Evolutionary conservation across 768 basidiomycete species (phyloP).

Genomic region (Lentinula guzmanii): DNA sequence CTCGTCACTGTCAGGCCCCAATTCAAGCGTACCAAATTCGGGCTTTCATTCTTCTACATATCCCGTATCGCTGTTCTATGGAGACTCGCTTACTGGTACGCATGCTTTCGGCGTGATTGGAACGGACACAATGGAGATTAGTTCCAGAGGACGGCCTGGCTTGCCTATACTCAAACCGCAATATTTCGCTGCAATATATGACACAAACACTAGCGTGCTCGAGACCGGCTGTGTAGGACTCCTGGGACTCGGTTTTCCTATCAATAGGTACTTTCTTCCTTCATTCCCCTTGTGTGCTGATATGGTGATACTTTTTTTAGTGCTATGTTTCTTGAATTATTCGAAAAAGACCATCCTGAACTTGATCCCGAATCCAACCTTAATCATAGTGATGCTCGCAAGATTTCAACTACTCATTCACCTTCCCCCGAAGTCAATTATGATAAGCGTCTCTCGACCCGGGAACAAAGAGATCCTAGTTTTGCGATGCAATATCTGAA

Average conservation of each 20-base stretch:
- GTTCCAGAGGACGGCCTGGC: conserved; percentile 38
- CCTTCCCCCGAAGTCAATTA: not conserved
- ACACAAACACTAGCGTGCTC: conserved; percentile 60
- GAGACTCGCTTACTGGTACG: conserved; percentile 68
- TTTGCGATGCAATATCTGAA: conserved; percentile 11
- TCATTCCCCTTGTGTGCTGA: not conserved
- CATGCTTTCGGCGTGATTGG: conserved; percentile 63
- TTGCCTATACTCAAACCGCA: conserved; percentile 23
- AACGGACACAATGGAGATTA: conserved; percentile 48
- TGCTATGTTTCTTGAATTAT: not conserved
- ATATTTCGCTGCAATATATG: conserved; percentile 59
- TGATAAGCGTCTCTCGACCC: not conserved
- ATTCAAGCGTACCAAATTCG: too few relatives aligned
- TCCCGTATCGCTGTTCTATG: conserved; percentile 51
- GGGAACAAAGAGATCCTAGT: not conserved
- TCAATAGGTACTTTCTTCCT: conserved; percentile 45
- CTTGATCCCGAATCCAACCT: not conserved
- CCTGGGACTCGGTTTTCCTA: conserved; percentile 70
- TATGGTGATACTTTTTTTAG: not conserved
- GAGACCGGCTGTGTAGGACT: conserved; percentile 59
- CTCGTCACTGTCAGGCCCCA: conserved; percentile 24
- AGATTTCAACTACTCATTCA: not conserved
- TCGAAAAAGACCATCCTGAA: not conserved
- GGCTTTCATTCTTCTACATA: conserved; percentile 40
- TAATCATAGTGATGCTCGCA: not conserved